Evolutionary conservation across 1,284 basidiomycete genomes (phyloP), one percentile per base, ranked within the genome.

Genomic region (Trichosporon faecale): DNA sequence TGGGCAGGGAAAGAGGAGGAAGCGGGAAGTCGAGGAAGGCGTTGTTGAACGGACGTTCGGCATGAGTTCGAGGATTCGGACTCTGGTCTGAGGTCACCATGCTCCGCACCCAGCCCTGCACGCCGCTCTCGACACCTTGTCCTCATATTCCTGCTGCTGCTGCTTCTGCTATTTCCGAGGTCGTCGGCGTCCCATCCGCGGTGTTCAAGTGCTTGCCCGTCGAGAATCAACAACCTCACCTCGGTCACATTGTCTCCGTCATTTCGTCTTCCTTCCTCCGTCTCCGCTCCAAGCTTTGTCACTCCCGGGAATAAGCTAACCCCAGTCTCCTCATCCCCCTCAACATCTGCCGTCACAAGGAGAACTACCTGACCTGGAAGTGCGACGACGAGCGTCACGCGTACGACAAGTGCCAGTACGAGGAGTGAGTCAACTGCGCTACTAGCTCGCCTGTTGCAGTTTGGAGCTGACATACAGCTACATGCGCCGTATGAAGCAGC

Each of bases 291-390:
- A 1, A 35, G n/a, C 18, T n/a, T 33, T 4, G 9, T 33, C 29
- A 12, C 16, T 2, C 18, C 37, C 6, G 9, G 16, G 60, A 5
- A 21, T 7, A 49, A 64, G 61, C 68, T 73, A n/a, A 46, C 68
- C 66, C 29, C 64, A 94, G 94, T 63, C 86, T 95, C 52, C 85
- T 95, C 74, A 90, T 97, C 72, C 94, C 94, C 12, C 85, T 94
- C 73, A 94, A 94, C 83, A 85, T 88, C 76, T 94, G 92, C 84
- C 87, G 92, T 75, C 88, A 88, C 80, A 86, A 91, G 79, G 88
- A 87, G 67, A 84, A 86, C 52, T 94, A 92, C 80, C 83, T 90
- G 73, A 91, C 91, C 21, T 94, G 91, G 91, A 89, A 92, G 77
- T 93, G 91, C 82, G 89, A 91, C 79, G 88, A 92, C 75, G 90